Evolutionary conservation across 2,329 filamentous ascomycete genomes (phyloP), one percentile per base, ranked within the genome.

Genomic region (Penicillium sp.): DNA sequence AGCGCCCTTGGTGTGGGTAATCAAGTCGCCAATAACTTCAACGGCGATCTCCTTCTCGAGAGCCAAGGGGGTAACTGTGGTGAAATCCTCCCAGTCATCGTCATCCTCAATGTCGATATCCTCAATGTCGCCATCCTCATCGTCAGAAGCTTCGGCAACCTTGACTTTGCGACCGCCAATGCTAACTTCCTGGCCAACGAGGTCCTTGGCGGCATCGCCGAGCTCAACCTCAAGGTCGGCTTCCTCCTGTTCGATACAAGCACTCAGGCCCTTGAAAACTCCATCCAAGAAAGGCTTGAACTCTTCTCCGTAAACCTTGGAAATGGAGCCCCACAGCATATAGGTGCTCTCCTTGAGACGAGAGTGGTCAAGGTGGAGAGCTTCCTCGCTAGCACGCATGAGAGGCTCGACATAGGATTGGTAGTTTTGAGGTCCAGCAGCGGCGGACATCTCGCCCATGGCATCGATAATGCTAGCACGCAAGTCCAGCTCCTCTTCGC

Each of bases 31-130:
- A 35, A 97, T 83, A 5, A 97, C 92, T 73, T 99, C 94, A 46
- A 96, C 85, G 38, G 94, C 93, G 65, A 97, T 95, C 76, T 99
- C 94, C 77, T 97, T 97, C 81, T 97, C 94, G 66, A 96, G 84
- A 23, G 93, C 91, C 55, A 97, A 84, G 53, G 91, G 91, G 24
- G 91, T 95, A 60, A 95, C 89, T 51, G 90, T 90, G 57, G 85
- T 87, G 48, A 95, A 81, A 65, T 91, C 89, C 65, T 91, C 88
- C 83, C 90, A 91, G 60, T 91, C 90, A 58, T 91, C 90, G 45
- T 93, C 89, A 38, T 91, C 87, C 47, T 91, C 89, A 14, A 87
- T 81, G 61, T 88, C 87, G 60, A 87, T 83, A 33, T 84, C 81
- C 57, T 83, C 78, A 45, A 80, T 77, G 52, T 84, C 83, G 52